A percentile compares a stretch with the other conserved stretches of the same genome.
These are phyloP conservation scores for Suillus weaverae DNA, from an alignment of 768 basidiomycete genomes.

Conservation along the genomic window DNA sequence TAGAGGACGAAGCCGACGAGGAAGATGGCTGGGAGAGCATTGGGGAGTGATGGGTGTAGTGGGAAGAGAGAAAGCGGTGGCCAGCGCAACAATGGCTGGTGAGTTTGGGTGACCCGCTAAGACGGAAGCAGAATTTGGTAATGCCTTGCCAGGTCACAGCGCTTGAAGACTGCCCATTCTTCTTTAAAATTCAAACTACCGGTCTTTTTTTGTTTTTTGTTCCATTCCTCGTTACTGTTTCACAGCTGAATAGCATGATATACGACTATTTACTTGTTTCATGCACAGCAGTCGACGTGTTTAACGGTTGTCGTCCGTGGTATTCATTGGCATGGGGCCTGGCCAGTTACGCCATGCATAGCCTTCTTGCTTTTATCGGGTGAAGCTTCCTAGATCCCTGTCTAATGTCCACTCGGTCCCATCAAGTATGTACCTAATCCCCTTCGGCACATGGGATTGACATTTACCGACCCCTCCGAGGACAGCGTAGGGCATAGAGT, in stretches of 20 bases:
- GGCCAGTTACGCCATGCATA: conserved; percentile 7
- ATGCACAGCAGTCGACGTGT: neutral
- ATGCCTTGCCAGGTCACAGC: conserved; percentile 39
- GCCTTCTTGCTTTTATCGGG: conserved; percentile 9
- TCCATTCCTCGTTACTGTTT: neutral
- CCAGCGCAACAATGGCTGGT: conserved; percentile 44
- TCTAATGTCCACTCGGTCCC: neutral
- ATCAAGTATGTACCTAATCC: neutral
- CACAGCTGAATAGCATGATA: neutral
- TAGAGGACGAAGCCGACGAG: conserved; percentile 28
- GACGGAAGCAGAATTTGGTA: conserved; percentile 36
- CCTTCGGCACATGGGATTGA: neutral
- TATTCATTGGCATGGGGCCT: neutral
- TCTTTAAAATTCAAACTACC: neutral
- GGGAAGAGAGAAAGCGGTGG: conserved; percentile 39
- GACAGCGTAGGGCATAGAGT: neutral
- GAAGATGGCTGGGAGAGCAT: conserved; percentile 32
- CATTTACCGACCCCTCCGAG: neutral
- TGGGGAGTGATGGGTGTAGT: conserved; percentile 36
- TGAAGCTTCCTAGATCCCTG: neutral
- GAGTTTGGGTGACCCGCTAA: conserved; percentile 31
- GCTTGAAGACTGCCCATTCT: conserved; percentile 24
- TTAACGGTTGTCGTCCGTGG: neutral
- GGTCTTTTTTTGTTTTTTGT: conserved; percentile 5
- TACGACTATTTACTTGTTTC: neutral